These are phyloP conservation scores for Penicillium sp. DNA, from an alignment of 2,329 filamentous ascomycete genomes.

Conservation along the genomic window DNA sequence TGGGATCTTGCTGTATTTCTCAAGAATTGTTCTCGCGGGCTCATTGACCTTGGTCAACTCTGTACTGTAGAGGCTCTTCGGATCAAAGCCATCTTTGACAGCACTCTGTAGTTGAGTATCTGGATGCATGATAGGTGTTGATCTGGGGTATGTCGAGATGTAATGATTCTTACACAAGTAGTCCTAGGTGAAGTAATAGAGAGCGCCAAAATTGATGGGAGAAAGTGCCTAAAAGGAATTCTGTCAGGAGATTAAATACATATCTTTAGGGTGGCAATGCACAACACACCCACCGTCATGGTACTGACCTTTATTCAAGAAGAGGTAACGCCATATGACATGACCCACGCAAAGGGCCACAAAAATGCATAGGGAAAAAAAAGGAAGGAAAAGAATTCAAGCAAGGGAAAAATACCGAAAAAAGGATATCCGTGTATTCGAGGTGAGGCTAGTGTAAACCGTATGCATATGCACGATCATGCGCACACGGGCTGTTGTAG, in stretches of 20 bases:
- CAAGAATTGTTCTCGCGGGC: not conserved
- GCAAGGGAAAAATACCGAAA: not conserved
- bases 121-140: not conserved
- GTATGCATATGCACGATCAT: not conserved
- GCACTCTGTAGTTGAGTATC: not conserved
- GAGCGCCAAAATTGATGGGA: too few relatives aligned
- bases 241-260: not conserved
- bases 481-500: not conserved
- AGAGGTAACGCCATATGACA: not conserved
- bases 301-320: not conserved
- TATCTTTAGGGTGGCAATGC: not conserved
- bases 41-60: not conserved
- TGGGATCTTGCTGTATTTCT: not conserved
- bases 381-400: not conserved
- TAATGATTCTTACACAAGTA: not conserved
- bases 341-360: too few relatives aligned
- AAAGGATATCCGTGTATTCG: not conserved
- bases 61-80: not conserved
- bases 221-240: too few relatives aligned
- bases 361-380: not conserved
- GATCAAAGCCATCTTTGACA: constrained; percentile 1
- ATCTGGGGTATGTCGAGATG: not conserved
- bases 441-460: not conserved
- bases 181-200: too few relatives aligned
- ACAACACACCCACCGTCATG: not conserved